These are phyloP conservation scores for Strobilomyces dryophilus DNA, from an alignment of 768 basidiomycete species.

Conservation along the genomic window DNA sequence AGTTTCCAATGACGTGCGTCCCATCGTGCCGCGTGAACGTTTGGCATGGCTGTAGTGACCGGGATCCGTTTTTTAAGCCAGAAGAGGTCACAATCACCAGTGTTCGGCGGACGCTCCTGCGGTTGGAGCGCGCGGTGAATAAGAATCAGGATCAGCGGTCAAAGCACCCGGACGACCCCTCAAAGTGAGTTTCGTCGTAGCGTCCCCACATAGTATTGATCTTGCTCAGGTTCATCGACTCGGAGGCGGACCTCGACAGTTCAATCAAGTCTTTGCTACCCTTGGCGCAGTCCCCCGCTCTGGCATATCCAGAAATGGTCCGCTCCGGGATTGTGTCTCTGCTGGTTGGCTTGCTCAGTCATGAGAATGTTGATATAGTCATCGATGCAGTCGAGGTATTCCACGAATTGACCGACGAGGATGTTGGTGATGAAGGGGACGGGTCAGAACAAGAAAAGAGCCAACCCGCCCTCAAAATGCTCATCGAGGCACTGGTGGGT, in stretches of 20 bases:
- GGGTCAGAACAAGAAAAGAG: constrained; percentile 58
- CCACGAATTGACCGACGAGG: constrained; percentile 95
- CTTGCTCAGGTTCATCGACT: constrained; percentile 86
- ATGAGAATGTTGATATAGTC: constrained; percentile 97
- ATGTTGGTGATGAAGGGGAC: constrained; percentile 76
- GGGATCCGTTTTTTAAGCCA: constrained; percentile 36
- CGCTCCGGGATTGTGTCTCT: constrained; percentile 64
- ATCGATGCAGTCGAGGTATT: constrained; percentile 91
- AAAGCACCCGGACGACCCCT: constrained; percentile 90
- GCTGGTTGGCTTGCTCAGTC: constrained; percentile 82
- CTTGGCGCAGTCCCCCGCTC: constrained; percentile 74
- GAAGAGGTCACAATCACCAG: constrained; percentile 66
- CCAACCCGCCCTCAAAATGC: constrained; percentile 65
- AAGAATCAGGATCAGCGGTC: constrained; percentile 96
- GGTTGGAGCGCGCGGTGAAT: constrained; percentile 84
- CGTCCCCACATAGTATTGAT: constrained; percentile 1
- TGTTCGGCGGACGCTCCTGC: constrained; percentile 68
- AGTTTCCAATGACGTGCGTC: constrained; percentile 63
- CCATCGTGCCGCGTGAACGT: background rate
- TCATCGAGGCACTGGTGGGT: constrained; percentile 76
- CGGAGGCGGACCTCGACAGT: constrained; percentile 90
- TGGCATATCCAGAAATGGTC: constrained; percentile 89
- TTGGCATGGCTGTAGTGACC: background rate
- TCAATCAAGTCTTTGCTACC: constrained; percentile 87
- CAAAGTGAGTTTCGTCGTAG: constrained; percentile 54